Evolutionary conservation across 495 filamentous ascomycete genomes (phyloP).

Genomic region (Penicillium tannophilum): DNA sequence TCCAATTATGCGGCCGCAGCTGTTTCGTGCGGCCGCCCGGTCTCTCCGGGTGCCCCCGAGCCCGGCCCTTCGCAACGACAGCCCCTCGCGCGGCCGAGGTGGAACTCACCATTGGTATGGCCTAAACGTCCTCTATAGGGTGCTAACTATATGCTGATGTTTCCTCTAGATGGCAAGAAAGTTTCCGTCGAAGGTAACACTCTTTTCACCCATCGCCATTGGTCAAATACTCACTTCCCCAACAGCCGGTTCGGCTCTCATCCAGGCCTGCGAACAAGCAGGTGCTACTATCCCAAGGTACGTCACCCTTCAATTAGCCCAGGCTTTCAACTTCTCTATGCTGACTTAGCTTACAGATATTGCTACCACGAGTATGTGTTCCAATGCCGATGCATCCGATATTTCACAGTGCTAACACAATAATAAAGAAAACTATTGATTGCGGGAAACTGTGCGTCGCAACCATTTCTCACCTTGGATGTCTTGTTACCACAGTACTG

Average conservation of each 20-base stretch:
- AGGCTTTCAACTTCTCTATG: conserved; percentile 4
- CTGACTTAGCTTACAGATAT: conserved; percentile 69
- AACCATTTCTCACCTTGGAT: background rate
- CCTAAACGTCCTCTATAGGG: conserved; percentile 22
- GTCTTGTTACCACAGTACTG: background rate
- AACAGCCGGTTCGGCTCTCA: conserved; percentile 80
- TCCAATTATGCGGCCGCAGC: conserved; percentile 82
- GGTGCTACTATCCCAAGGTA: conserved; percentile 86
- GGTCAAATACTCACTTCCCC: conserved; percentile 28
- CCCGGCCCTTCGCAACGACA: conserved; percentile 75
- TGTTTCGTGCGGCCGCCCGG: conserved; percentile 84
- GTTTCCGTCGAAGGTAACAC: conserved; percentile 87
- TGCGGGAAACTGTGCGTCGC: conserved; percentile 82
- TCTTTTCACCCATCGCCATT: conserved; percentile 12
- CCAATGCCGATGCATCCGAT: conserved; percentile 10
- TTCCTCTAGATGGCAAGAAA: conserved; percentile 81
- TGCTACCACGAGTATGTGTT: conserved; percentile 91
- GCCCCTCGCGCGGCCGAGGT: conserved; percentile 78
- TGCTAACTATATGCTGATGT: conserved; percentile 12
- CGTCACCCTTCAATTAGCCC: conserved; percentile 14
- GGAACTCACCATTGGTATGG: conserved; percentile 89
- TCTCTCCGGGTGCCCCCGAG: conserved; percentile 63
- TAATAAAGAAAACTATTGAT: conserved; percentile 84
- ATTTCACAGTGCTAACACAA: conserved; percentile 32
- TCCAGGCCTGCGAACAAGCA: conserved; percentile 98